Evolutionary conservation across 805 yeast species (phyloP), one percentile per base, ranked within the genome.

Genomic region (Candida sanyiensis): DNA sequence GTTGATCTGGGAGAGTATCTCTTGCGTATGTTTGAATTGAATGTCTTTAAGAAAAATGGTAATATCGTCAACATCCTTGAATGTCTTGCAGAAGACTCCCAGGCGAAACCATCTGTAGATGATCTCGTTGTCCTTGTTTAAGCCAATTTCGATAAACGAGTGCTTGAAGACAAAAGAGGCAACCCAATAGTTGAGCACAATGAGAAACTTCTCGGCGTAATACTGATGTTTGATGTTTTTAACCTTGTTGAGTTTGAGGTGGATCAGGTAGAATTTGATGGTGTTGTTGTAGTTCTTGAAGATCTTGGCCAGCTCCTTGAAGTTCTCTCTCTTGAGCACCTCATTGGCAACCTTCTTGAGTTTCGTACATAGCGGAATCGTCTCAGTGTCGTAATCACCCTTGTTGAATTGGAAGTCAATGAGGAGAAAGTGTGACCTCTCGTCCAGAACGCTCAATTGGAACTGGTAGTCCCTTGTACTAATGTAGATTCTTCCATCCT

Each of bases 371-470:
- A 19, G 29, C 27, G 39, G 38, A 13, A 29, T 35, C 5, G 26
- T 11, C 15, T 35, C 35, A 11, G 19, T 28, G 18, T 37, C 33
- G n/a, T 19, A 27, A 6, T 40, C 47, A 33, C 17, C 67, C 13
- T 57, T 47, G 11, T 57, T 45, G 40, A 88, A 73, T 39, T 75
- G 70, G 59, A 88, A 82, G 56, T 85, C 90, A 16, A 90, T 83
- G 43, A 87, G 69, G 54, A 80, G 84, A 50, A 83, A 80, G 12
- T 87, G 87, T 0, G 87, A 74, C 27, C 68, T 65, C 18, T 78
- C 77, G 50, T 76, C 80, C 6, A 79, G 79, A 26, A 86, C 78
- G 0, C 93, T 84, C n/a, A 89, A 68, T 18, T 88, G 85, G 12
- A 87, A 71, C 55, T 79, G 77, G 53, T 84, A 87, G 35, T 81